phyloP scores from a whole-genome alignment of 805 yeast genomes.

The Teunomyces gatunensis region DNA sequence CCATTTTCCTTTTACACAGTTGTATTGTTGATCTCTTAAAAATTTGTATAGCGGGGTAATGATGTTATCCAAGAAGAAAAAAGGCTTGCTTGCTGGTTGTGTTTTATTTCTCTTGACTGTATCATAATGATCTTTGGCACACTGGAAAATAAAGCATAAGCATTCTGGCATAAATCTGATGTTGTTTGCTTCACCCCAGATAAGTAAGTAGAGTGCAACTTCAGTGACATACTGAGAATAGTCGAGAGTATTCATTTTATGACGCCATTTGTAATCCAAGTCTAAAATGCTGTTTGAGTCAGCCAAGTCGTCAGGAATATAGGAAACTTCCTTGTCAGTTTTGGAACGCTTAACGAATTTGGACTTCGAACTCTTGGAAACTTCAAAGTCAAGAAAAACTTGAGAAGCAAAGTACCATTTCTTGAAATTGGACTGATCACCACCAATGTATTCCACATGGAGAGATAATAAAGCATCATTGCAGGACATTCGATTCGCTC shows the following conservation, averaged over 20 bases:
- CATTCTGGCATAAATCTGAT: slow-evolving; percentile 49
- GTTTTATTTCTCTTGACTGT: slow-evolving; percentile 18
- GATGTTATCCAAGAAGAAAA: slow-evolving; percentile 35
- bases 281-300: slow-evolving; percentile 15
- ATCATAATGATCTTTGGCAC: slow-evolving; percentile 21
- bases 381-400: slow-evolving; percentile 68
- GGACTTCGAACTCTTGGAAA: slow-evolving; percentile 44
- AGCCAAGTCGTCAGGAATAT: slow-evolving; percentile 26
- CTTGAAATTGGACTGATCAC: slow-evolving; percentile 79
- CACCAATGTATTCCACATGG: slow-evolving; percentile 92
- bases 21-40: slow-evolving; percentile 67
- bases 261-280: slow-evolving; percentile 57
- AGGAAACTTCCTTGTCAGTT: slow-evolving; percentile 36
- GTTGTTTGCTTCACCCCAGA: slow-evolving; percentile 81
- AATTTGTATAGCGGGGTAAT: slow-evolving; percentile 54
- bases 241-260: slow-evolving; percentile 53
- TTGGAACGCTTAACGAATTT: slow-evolving; percentile 16
- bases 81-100: slow-evolving; percentile 2
- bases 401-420: slow-evolving; percentile 93
- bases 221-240: slow-evolving; percentile 62
- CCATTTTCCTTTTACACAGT: slow-evolving; percentile 51
- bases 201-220: slow-evolving; percentile 57
- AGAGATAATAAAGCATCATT: slow-evolving; percentile 66
- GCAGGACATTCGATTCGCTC: slow-evolving; percentile 78
- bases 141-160: slow-evolving; percentile 32